phyloP scores from a whole-genome alignment of 345 rosid species.

The Citrus unshiu region DNA sequence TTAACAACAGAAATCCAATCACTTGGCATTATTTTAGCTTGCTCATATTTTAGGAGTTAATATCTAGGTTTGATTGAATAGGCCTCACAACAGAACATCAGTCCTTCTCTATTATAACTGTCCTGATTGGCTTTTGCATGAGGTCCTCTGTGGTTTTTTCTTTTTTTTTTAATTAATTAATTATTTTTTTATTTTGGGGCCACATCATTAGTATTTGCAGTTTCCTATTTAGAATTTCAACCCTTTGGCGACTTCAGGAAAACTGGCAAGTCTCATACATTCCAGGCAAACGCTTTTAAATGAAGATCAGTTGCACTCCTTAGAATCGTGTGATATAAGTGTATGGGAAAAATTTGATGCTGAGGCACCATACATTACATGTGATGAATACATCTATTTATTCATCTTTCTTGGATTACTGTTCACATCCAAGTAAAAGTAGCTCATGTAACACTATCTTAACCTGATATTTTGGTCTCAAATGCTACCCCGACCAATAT shows the following conservation, averaged over 20 bases:
- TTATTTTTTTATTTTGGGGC: too few species aligned
- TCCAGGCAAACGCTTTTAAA: neutral
- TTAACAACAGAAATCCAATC: neutral
- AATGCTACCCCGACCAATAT: neutral
- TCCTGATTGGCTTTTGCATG: too few species aligned
- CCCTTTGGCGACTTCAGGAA: neutral
- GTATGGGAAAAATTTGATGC: neutral
- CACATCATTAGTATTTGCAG: too few species aligned
- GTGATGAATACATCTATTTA: neutral
- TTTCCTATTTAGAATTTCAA: neutral
- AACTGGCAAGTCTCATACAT: too few species aligned
- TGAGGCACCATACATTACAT: neutral
- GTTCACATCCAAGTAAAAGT: neutral
- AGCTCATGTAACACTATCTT: neutral
- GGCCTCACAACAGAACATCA: neutral
- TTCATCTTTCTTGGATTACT: neutral
- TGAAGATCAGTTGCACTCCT: too few species aligned
- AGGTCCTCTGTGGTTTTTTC: too few species aligned
- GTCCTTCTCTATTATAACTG: neutral
- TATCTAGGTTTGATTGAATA: neutral
- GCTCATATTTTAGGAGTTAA: neutral
- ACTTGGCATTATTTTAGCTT: neutral
- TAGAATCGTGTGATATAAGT: too few species aligned
- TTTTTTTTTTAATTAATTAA: too few species aligned
- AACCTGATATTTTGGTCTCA: neutral